Percentiles rank a stretch among this genome's conserved stretches.
phyloP scores from a whole-genome alignment of 805 yeast species.

The Kazachstania kunashirensis region DNA sequence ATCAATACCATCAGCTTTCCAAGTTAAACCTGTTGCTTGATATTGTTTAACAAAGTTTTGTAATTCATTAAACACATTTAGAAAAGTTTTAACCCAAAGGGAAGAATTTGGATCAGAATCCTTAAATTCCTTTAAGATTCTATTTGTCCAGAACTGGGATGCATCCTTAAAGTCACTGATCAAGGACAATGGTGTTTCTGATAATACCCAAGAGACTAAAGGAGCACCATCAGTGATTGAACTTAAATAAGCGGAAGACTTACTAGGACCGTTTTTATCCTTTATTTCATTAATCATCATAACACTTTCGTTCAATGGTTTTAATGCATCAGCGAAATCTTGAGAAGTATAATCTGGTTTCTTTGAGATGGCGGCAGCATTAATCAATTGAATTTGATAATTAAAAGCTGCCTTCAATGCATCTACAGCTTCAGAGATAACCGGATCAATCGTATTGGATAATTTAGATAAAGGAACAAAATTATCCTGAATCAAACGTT shows the following conservation, averaged over 20 bases:
- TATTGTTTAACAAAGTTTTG: conserved; percentile 63
- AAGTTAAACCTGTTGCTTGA: conserved; percentile 77
- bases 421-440: conserved; percentile 37
- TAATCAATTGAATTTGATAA: conserved; percentile 48
- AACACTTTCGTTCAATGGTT: conserved; percentile 59
- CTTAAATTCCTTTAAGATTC: conserved; percentile 75
- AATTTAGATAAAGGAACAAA: conserved; percentile 49
- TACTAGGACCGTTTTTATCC: conserved; percentile 64
- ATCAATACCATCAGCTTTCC: conserved; percentile 56
- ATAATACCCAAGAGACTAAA: conserved; percentile 83
- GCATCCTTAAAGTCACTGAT: conserved; percentile 82
- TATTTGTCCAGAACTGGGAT: conserved; percentile 88
- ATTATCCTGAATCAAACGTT: conserved; percentile 39
- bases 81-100: conserved; percentile 71
- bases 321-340: conserved; percentile 43
- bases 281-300: conserved; percentile 51
- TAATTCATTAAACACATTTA: conserved; percentile 57
- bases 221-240: conserved; percentile 85
- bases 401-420: conserved; percentile 46
- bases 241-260: conserved; percentile 59
- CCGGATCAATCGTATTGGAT: conserved; percentile 38
- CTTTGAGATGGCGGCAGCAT: conserved; percentile 47
- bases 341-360: conserved; percentile 56
- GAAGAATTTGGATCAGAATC: conserved; percentile 59
- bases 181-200: conserved; percentile 61